Percentiles rank a stretch among this genome's conserved stretches.
Evolutionary conservation across 257 asterid genomes (phyloP).

Genomic region (Mitragyna speciosa): DNA sequence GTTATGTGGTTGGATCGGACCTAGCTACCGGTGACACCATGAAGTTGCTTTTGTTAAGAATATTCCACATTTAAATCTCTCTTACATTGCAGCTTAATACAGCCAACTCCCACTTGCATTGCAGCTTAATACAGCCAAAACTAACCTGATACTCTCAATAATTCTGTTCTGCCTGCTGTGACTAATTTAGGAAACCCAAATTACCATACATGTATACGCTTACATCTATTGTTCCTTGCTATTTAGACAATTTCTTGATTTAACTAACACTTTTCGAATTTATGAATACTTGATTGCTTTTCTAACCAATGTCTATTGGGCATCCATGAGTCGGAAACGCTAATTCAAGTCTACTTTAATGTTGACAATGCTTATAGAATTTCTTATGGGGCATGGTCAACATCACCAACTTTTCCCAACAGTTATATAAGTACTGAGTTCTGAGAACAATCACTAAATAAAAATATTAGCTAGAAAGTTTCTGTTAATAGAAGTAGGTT

Average conservation of each 20-base stretch:
- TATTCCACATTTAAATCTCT: background rate
- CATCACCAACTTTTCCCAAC: too few species aligned
- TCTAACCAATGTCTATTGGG: too few species aligned
- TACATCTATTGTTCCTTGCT: too few species aligned
- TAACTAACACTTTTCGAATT: too few species aligned
- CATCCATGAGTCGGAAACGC: too few species aligned
- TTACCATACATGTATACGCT: too few species aligned
- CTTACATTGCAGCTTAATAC: background rate
- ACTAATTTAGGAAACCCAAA: too few species aligned
- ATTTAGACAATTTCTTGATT: too few species aligned
- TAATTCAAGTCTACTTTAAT: too few species aligned
- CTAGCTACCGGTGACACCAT: background rate
- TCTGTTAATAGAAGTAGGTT: background rate
- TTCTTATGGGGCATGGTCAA: too few species aligned
- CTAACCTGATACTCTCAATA: background rate
- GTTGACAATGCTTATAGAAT: too few species aligned
- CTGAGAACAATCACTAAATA: background rate
- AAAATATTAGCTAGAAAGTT: background rate
- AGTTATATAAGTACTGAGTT: background rate
- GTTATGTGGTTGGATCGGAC: background rate
- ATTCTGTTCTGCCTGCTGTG: background rate
- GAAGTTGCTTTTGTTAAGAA: background rate
- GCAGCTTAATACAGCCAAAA: slow-evolving; percentile 6
- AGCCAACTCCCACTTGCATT: background rate
- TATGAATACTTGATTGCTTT: too few species aligned